Conservation (phyloP, 2,329 filamentous ascomycete genomes). For the Neofusicoccum umdonicola region DNA sequence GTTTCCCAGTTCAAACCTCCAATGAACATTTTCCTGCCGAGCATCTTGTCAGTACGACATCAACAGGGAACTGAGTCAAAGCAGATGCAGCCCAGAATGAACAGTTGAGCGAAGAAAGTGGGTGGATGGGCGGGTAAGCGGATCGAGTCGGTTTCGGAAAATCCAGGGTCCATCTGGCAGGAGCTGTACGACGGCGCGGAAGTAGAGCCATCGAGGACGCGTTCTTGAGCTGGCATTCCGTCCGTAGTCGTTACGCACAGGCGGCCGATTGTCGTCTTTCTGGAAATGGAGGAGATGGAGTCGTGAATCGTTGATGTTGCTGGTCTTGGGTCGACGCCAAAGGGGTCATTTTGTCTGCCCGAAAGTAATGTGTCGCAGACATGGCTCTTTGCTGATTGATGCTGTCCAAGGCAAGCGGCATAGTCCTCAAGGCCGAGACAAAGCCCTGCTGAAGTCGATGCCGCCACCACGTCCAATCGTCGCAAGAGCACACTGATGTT, state of each 20-base stretch:
- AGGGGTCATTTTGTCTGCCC: background rate
- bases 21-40: slow-evolving; percentile 94
- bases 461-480: slow-evolving; percentile 18
- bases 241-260: background rate
- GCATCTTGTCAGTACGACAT: background rate
- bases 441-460: background rate
- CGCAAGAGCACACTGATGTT: slow-evolving; percentile 36
- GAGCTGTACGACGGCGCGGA: background rate
- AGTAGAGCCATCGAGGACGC: background rate
- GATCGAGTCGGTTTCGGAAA: slow-evolving; percentile 7
- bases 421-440: background rate
- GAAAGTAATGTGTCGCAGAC: background rate
- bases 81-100: slow-evolving; percentile 23
- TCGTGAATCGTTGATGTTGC: background rate
- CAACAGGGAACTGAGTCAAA: slow-evolving; percentile 25
- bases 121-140: background rate
- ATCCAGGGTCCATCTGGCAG: background rate
- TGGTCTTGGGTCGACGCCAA: background rate
- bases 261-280: background rate
- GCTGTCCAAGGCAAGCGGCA: background rate
- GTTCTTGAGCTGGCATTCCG: background rate
- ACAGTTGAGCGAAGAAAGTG: slow-evolving; percentile 17
- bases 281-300: background rate
- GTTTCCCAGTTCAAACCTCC: slow-evolving; percentile 99
- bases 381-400: slow-evolving; percentile 14